phyloP scores from a whole-genome alignment of 768 basidiomycete genomes.

The Lactarius quietus region DNA sequence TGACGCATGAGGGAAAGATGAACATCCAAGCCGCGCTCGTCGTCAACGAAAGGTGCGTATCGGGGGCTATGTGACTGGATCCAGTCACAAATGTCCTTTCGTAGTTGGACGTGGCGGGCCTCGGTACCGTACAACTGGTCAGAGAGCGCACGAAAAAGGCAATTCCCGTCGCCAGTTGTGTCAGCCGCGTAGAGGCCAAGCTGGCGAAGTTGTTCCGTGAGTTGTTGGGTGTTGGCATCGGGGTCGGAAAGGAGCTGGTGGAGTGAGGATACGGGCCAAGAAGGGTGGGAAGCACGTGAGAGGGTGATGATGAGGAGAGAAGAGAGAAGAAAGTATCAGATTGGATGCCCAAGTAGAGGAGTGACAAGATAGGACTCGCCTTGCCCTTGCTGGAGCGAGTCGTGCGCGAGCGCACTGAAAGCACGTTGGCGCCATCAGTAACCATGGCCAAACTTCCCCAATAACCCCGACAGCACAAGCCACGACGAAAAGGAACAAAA shows the following conservation, averaged over 20 bases:
- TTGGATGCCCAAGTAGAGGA: conserved; percentile 1
- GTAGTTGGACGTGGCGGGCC: conserved; percentile 60
- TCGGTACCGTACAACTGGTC: conserved; percentile 84
- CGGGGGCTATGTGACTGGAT: conserved; percentile 63
- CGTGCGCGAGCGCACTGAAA: conserved; percentile 51
- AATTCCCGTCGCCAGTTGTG: conserved; percentile 89
- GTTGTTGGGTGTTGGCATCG: conserved; percentile 57
- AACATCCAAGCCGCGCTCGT: conserved; percentile 68
- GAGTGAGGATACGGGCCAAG: neutral
- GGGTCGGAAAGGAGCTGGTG: conserved; percentile 51
- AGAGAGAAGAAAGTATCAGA: conserved; percentile 6
- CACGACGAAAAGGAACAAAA: neutral
- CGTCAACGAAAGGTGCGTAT: conserved; percentile 87
- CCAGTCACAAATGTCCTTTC: conserved; percentile 80
- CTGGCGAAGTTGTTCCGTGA: conserved; percentile 68
- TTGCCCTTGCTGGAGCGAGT: conserved; percentile 56
- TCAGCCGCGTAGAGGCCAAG: conserved; percentile 84
- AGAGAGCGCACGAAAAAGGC: conserved; percentile 85
- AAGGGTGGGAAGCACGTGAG: conserved; percentile 18
- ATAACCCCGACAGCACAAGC: neutral
- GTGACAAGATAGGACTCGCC: conserved; percentile 37
- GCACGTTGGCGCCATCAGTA: conserved; percentile 29
- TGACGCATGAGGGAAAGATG: conserved; percentile 78
- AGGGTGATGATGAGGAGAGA: conserved; percentile 1
- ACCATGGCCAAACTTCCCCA: conserved; percentile 8